Base-by-base conservation (phyloP, 2,329 filamentous ascomycete species). In the Geoglossum cookeanum region DNA sequence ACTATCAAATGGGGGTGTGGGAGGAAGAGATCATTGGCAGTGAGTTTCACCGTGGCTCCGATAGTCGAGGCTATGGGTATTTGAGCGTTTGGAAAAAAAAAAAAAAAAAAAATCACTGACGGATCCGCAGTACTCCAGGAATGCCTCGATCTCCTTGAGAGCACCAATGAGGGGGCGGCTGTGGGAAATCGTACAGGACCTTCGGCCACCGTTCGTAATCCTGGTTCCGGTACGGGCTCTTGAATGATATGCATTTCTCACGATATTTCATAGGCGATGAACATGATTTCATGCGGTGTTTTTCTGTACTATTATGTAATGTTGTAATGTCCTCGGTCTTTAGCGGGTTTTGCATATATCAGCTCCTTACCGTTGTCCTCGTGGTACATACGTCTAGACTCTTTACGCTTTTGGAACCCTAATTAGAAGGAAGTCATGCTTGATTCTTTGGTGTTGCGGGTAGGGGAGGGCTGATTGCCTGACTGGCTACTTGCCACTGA, bases 1-100 rank as follows among this genome's bases (percentile, higher is more conserved):
- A 98, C 71, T 98, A 97, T 68, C 85, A 97, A 65, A 94, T 95
- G 72, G 92, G 92, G 7, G 87, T 97, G 30, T 94, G 88, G 80
- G 92, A 97, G 70, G 90, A 97, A 67, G 82, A 87, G 66, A 96
- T 97, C 63, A 79, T 92, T 63, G 78, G 79, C 59, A 78, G 90
- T 95, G 74, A 71, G 86, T 45, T 15, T 32, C 22, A 30, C 22
- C 27, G 37, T 7, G 52, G 11, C 11, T 17, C 13, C n/a, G 47
- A 9, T 39, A 27, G 11, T 17, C 7, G 4, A 11, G 15, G 15
- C 3, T 27, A 17, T 30, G 30, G 11, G 54, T 15, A 29, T 33
- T 54, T 15, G 32, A 35, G 22, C 22, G 22, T 22, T 22, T 22
- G 22, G 2, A 22, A 22, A 22, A 22, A 22, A 22, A 22, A 22